Evolutionary conservation across 257 asterid genomes (phyloP).

Genomic region (Solanum clarkiae): DNA sequence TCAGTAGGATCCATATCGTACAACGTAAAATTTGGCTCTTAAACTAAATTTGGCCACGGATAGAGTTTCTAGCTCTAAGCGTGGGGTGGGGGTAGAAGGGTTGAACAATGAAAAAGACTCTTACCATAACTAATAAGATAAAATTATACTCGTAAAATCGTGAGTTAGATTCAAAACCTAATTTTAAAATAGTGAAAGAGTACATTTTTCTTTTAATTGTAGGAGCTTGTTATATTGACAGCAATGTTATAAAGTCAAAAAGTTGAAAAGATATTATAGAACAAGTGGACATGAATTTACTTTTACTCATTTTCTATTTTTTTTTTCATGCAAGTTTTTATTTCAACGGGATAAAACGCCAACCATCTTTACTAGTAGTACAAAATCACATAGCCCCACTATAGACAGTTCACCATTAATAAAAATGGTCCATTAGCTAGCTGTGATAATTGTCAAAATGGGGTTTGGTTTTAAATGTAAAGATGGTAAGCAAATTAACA

Average conservation of each 20-base stretch:
- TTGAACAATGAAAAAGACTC: too few relatives aligned
- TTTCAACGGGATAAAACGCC: slow-evolving; percentile 36
- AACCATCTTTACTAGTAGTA: slow-evolving; percentile 30
- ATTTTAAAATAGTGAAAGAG: too few relatives aligned
- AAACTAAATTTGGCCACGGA: too few relatives aligned
- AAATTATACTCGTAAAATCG: too few relatives aligned
- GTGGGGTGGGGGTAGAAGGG: too few relatives aligned
- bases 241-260: neutral
- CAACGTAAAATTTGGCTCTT: too few relatives aligned
- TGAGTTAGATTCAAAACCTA: too few relatives aligned
- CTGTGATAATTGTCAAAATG: neutral
- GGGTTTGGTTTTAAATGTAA: slow-evolving; percentile 13
- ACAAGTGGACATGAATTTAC: neutral
- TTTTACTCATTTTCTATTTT: neutral
- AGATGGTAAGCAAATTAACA: slow-evolving; percentile 27
- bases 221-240: neutral
- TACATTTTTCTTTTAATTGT: too few relatives aligned
- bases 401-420: slow-evolving; percentile 1
- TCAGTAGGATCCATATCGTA: too few relatives aligned
- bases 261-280: neutral
- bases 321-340: neutral
- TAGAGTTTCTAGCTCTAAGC: too few relatives aligned
- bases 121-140: too few relatives aligned
- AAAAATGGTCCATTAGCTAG: neutral
- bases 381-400: slow-evolving; percentile 14